Percentiles rank a stretch among this genome's conserved stretches.
Conservation (phyloP, 2,329 filamentous ascomycete genomes). For the Myriangium duriaei region DNA sequence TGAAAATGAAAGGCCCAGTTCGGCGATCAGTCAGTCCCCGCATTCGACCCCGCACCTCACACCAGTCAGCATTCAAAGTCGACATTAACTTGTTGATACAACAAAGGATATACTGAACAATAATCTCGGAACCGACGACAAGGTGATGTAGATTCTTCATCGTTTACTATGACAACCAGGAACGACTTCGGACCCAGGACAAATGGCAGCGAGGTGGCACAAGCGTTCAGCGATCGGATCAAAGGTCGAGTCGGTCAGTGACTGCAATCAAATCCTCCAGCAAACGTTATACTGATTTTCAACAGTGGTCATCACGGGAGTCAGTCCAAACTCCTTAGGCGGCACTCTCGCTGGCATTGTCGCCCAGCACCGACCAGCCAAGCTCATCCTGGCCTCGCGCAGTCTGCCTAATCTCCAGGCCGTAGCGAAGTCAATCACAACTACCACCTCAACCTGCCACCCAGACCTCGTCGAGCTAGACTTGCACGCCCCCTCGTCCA, state of each 20-base stretch:
- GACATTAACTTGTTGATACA: too few relatives aligned
- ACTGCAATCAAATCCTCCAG: constrained; percentile 11
- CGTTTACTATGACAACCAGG: constrained; percentile 14
- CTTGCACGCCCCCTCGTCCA: constrained; percentile 20
- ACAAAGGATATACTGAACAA: too few relatives aligned
- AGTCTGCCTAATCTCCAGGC: constrained; percentile 23
- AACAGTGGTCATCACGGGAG: constrained; percentile 23
- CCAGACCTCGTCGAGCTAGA: constrained; percentile 23
- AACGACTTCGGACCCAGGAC: constrained; percentile 18
- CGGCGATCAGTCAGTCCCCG: too few relatives aligned
- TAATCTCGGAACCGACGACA: too few relatives aligned
- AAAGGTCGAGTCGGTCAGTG: constrained; percentile 15
- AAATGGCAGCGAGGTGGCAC: constrained; percentile 21
- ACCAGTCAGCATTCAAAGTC: too few relatives aligned
- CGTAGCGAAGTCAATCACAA: constrained; percentile 17
- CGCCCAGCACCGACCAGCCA: constrained; percentile 22
- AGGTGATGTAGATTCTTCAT: too few relatives aligned
- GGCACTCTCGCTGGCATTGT: constrained; percentile 24
- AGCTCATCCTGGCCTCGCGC: constrained; percentile 30
- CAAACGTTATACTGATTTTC: not conserved
- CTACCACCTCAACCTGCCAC: constrained; percentile 13
- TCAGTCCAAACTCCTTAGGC: constrained; percentile 27
- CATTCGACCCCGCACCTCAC: too few relatives aligned
- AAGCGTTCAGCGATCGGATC: constrained; percentile 19
- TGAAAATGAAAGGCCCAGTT: too few relatives aligned